Evolutionary conservation across 1,284 basidiomycete species (phyloP).

Genomic region (Ustilago xerochloae): DNA sequence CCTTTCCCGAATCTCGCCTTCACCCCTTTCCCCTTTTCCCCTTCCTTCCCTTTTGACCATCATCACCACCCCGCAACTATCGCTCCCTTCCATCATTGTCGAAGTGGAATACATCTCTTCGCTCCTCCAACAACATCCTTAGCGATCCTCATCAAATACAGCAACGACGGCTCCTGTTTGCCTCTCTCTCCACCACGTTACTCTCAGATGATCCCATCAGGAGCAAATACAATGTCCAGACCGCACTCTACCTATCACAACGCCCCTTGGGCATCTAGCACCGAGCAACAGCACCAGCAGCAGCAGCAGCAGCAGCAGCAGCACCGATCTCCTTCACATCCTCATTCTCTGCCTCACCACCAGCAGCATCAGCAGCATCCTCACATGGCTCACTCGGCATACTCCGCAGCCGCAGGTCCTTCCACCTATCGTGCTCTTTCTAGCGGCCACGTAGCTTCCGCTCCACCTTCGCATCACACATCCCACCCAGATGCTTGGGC

Average conservation of each 20-base stretch:
- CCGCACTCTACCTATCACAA: constrained; percentile 28
- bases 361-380: constrained; percentile 21
- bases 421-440: constrained; percentile 46
- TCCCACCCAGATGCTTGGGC: constrained; percentile 27
- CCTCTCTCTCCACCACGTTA: not conserved
- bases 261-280: constrained; percentile 27
- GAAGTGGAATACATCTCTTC: too few relatives aligned
- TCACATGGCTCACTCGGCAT: constrained; percentile 39
- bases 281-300: constrained; percentile 32
- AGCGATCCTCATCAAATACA: too few relatives aligned
- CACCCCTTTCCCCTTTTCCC: not conserved
- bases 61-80: constrained; percentile 3
- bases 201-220: constrained; percentile 5
- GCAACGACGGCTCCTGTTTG: too few relatives aligned
- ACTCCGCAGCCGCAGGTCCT: constrained; percentile 40
- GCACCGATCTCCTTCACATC: constrained; percentile 13
- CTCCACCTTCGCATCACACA: constrained; percentile 7
- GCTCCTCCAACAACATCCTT: too few relatives aligned
- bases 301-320: too few relatives aligned
- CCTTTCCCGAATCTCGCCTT: not conserved
- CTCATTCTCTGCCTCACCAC: constrained; percentile 20
- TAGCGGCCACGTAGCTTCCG: constrained; percentile 24
- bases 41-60: constrained; percentile 15
- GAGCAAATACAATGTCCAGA: constrained; percentile 35
- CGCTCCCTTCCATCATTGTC: not conserved